A percentile compares a stretch with the other conserved stretches of the same genome.
Evolutionary conservation across 306 rosid species (phyloP).

Genomic region (Argentina anserina): DNA sequence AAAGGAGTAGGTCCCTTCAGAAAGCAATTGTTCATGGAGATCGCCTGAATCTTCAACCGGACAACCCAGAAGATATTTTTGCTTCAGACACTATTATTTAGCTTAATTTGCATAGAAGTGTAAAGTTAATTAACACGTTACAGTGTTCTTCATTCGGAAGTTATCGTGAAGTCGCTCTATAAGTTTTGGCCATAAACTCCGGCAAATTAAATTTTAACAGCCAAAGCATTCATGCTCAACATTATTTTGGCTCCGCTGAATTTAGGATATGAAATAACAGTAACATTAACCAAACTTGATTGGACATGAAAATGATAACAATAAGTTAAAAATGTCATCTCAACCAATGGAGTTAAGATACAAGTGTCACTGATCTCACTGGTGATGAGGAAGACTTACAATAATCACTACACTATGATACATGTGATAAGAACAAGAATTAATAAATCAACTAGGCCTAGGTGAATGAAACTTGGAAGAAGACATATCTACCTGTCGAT

Average conservation of each 20-base stretch:
- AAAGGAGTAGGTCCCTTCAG: slow-evolving; percentile 6
- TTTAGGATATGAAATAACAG: neutral
- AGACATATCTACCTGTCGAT: neutral
- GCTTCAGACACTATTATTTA: too few species aligned
- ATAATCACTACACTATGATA: neutral
- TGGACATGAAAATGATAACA: neutral
- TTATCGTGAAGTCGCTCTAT: neutral
- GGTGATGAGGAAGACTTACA: neutral
- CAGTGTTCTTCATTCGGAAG: neutral
- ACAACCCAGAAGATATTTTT: neutral
- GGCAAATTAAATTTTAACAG: neutral
- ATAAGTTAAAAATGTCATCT: neutral
- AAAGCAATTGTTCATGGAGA: neutral
- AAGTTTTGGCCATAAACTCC: neutral
- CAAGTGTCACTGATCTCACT: neutral
- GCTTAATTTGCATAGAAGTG: too few species aligned
- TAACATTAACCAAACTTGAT: neutral
- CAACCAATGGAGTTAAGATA: neutral
- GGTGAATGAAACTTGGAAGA: neutral
- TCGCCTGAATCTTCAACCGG: neutral
- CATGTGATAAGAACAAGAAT: neutral
- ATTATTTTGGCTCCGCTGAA: neutral
- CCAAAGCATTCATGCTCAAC: neutral
- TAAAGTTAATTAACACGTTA: neutral
- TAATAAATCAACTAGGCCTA: neutral